phyloP scores from a whole-genome alignment of 2,329 filamentous ascomycete genomes.

The Epicoccum nigrum region DNA sequence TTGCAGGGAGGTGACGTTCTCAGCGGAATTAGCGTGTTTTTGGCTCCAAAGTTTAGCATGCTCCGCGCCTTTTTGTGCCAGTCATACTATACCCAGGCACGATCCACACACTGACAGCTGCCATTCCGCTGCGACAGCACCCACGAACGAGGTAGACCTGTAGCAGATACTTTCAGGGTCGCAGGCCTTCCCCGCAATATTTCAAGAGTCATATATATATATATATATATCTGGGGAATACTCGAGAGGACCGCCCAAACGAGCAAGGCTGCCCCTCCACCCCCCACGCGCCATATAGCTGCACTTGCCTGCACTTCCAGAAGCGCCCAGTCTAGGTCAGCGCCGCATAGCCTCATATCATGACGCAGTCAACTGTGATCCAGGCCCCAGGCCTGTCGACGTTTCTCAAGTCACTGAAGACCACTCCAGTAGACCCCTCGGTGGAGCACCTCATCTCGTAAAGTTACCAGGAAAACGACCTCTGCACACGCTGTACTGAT shows the following conservation, averaged over 20 bases:
- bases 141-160: not conserved
- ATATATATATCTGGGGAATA: too few relatives aligned
- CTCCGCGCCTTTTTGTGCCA: not conserved
- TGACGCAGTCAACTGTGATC: slow-evolving; percentile 37
- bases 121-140: slow-evolving; percentile 4
- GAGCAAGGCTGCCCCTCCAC: slow-evolving; percentile 26
- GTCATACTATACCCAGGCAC: slow-evolving; percentile 1
- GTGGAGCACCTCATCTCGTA: slow-evolving; percentile 86
- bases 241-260: not conserved
- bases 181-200: not conserved
- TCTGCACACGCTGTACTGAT: slow-evolving; percentile 2
- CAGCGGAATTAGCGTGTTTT: slow-evolving; percentile 3
- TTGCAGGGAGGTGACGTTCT: slow-evolving; percentile 14
- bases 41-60: slow-evolving; percentile 5
- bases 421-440: slow-evolving; percentile 76
- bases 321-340: not conserved
- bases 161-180: not conserved
- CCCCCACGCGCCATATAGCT: slow-evolving; percentile 24
- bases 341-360: slow-evolving; percentile 6
- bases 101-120: slow-evolving; percentile 1
- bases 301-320: not conserved
- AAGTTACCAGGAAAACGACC: slow-evolving; percentile 38
- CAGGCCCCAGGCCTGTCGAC: slow-evolving; percentile 75
- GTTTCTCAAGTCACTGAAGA: slow-evolving; percentile 76
- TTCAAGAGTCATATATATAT: too few relatives aligned